Percentiles rank a stretch among this genome's conserved stretches.
Conservation (phyloP, 2,329 filamentous ascomycete species). For the Boeremia exigua region DNA sequence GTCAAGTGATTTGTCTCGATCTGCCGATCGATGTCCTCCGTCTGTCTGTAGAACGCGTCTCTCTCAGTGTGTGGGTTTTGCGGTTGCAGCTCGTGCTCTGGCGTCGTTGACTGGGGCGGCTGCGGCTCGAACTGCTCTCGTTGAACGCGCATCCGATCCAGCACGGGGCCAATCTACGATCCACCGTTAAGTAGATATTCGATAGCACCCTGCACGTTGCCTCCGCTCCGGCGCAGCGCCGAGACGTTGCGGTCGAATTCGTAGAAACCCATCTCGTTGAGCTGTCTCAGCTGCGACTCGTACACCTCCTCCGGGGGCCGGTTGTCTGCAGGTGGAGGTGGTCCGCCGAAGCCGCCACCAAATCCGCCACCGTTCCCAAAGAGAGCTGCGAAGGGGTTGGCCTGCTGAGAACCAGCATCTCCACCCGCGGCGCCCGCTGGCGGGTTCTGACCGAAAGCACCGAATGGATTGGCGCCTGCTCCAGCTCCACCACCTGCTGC, state of each 20-base stretch:
- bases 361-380: conserved; percentile 54
- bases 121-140: background rate
- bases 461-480: conserved; percentile 48
- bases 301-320: conserved; percentile 94
- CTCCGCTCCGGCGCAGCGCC: conserved; percentile 84
- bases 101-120: background rate
- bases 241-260: conserved; percentile 94
- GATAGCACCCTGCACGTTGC: conserved; percentile 90
- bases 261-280: conserved; percentile 99
- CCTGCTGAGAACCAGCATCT: conserved; percentile 16
- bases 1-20: background rate
- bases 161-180: conserved; percentile 26
- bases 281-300: conserved; percentile 83
- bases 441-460: conserved; percentile 56
- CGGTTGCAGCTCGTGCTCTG: background rate
- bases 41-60: background rate
- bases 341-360: conserved; percentile 42
- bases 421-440: conserved; percentile 19
- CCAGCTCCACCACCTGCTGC: conserved; percentile 26
- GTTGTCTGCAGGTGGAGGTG: conserved; percentile 72
- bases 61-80: background rate
- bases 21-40: background rate
- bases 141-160: conserved; percentile 10
- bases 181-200: conserved; percentile 66
- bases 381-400: conserved; percentile 51